Evolutionary conservation across 352 stramenopile genomes (phyloP).

Genomic region (Heterotrichella gracilis): DNA sequence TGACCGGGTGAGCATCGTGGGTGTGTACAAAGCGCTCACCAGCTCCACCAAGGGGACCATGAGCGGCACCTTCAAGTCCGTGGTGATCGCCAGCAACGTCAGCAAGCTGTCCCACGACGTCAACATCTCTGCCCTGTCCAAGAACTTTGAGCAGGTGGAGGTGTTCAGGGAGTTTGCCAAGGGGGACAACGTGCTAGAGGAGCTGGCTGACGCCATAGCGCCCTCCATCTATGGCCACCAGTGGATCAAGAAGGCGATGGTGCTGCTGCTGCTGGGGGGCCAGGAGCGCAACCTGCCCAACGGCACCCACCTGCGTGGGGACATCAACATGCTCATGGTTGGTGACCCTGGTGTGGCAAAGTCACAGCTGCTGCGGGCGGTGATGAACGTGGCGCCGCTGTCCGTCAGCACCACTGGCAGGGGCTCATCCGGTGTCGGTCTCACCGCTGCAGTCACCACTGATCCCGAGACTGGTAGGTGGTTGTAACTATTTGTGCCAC

Average conservation of each 20-base stretch:
- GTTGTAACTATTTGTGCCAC: too few species aligned
- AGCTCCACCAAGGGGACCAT: conserved; percentile 19
- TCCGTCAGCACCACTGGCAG: conserved; percentile 51
- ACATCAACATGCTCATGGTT: conserved; percentile 89
- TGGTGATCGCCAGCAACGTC: conserved; percentile 78
- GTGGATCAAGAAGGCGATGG: conserved; percentile 74
- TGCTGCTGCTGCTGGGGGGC: conserved; percentile 46
- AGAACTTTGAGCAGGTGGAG: too few species aligned
- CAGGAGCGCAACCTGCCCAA: conserved; percentile 82
- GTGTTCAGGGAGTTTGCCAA: too few species aligned
- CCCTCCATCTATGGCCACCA: conserved; percentile 89
- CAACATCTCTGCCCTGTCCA: too few species aligned
- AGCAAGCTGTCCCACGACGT: conserved; percentile 57
- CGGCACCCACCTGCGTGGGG: conserved; percentile 88
- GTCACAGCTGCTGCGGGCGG: conserved; percentile 78
- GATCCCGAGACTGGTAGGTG: conserved; percentile 72
- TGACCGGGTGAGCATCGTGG: conserved; percentile 42
- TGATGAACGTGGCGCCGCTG: conserved; percentile 61
- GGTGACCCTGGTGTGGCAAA: conserved; percentile 94
- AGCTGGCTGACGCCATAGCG: conserved; percentile 63
- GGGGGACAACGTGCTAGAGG: conserved; percentile 43
- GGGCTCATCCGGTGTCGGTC: conserved; percentile 60
- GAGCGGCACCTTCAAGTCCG: conserved; percentile 58
- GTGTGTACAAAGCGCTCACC: conserved; percentile 47
- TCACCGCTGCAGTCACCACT: conserved; percentile 85